Conservation (phyloP, 2,329 filamentous ascomycete species). For the Exophiala bonariae region DNA sequence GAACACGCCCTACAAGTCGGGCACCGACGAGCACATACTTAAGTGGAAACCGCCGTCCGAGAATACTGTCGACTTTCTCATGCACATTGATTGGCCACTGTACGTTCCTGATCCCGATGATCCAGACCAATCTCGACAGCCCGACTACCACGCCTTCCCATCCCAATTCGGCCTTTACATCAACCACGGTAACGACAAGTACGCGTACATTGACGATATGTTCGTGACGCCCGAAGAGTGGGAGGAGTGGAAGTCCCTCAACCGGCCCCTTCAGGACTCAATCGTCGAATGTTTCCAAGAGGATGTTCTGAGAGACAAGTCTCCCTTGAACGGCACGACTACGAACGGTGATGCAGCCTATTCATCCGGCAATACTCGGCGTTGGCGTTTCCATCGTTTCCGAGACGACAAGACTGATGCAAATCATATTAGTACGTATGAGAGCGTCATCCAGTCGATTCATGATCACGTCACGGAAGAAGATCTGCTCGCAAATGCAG, state of each 20-base stretch:
- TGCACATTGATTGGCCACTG: conserved; percentile 73
- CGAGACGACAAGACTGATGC: conserved; percentile 89
- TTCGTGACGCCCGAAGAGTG: conserved; percentile 75
- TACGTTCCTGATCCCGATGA: conserved; percentile 69
- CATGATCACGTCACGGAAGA: conserved; percentile 78
- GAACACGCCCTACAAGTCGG: conserved; percentile 79
- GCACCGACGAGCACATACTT: conserved; percentile 88
- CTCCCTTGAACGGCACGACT: conserved; percentile 2
- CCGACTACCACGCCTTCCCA: conserved; percentile 80
- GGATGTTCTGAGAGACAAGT: conserved; percentile 13
- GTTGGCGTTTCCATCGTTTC: conserved; percentile 85
- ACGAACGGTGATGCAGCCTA: not conserved
- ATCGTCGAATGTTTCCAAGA: conserved; percentile 91
- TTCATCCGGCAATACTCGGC: not conserved
- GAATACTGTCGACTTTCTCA: conserved; percentile 90
- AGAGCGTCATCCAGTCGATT: conserved; percentile 87
- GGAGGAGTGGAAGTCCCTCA: conserved; percentile 73
- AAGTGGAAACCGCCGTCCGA: conserved; percentile 98
- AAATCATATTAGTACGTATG: conserved; percentile 82
- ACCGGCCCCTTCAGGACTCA: conserved; percentile 76
- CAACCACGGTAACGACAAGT: conserved; percentile 62
- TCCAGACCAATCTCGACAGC: conserved; percentile 64
- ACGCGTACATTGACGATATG: conserved; percentile 67
- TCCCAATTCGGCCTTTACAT: conserved; percentile 67
- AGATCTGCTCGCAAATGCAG: conserved; percentile 71